A percentile compares a stretch with the other conserved stretches of the same genome.
These are phyloP conservation scores for Syzygium aqueum DNA, from an alignment of 345 rosid species.

Conservation along the genomic window DNA sequence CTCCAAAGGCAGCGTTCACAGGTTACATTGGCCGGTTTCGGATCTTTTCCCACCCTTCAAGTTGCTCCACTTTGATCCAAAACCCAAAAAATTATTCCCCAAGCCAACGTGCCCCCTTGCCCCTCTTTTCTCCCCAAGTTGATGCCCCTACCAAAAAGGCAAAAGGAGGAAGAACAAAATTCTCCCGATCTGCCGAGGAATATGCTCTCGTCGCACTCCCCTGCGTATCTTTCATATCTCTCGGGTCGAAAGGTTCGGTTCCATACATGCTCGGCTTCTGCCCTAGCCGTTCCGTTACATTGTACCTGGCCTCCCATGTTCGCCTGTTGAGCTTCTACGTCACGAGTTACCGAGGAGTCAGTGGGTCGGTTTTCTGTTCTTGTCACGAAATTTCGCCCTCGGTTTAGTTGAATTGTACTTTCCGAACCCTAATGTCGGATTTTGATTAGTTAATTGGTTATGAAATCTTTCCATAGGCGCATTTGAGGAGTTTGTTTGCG, in stretches of 20 bases:
- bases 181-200: neutral
- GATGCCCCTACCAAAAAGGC: neutral
- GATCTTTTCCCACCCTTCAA: neutral
- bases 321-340: neutral
- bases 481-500: neutral
- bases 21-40: neutral
- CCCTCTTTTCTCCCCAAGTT: neutral
- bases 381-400: neutral
- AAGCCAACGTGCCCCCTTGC: neutral
- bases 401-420: neutral
- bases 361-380: too few species aligned
- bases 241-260: neutral
- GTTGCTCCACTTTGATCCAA: neutral
- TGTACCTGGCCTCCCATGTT: neutral
- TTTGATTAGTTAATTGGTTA: neutral
- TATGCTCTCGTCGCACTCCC: neutral
- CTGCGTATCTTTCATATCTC: neutral
- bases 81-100: neutral
- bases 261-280: neutral
- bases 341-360: neutral
- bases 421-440: neutral
- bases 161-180: neutral
- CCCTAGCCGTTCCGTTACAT: too few species aligned
- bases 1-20: neutral
- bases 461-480: neutral